phyloP scores from a whole-genome alignment of 208 protist species.

The Strigomonas culicis region DNA sequence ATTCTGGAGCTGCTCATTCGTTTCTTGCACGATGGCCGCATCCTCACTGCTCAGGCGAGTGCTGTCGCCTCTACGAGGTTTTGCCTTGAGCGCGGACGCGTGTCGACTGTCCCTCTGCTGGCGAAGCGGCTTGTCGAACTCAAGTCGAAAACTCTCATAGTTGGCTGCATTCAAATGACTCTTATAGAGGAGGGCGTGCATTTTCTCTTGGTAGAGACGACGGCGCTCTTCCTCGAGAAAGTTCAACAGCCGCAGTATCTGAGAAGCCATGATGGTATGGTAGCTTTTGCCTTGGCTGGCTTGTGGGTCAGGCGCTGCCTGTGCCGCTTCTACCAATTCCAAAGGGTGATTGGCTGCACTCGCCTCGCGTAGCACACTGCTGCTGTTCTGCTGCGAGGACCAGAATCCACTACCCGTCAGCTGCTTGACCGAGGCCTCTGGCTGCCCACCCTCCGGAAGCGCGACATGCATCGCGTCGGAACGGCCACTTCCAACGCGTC shows the following conservation, averaged over 20 bases:
- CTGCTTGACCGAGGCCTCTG: background rate
- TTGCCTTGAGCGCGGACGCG: constrained; percentile 6
- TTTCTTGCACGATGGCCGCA: constrained; percentile 11
- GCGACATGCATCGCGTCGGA: too few species aligned
- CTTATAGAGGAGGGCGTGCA: background rate
- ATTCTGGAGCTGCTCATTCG: constrained; percentile 16
- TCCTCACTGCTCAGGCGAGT: background rate
- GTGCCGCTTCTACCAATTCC: too few species aligned
- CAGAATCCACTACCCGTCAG: background rate
- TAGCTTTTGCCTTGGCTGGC: background rate
- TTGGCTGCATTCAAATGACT: background rate
- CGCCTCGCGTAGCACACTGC: background rate
- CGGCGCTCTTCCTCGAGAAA: constrained; percentile 45
- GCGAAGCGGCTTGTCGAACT: constrained; percentile 17
- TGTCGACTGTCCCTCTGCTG: background rate
- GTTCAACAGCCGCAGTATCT: constrained; percentile 31
- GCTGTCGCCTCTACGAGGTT: background rate
- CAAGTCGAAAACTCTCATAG: constrained; percentile 6
- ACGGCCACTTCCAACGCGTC: too few species aligned
- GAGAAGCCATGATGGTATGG: background rate
- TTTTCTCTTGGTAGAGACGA: constrained; percentile 25
- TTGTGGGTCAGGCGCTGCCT: too few species aligned
- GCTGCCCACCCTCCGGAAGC: background rate
- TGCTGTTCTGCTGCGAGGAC: background rate
- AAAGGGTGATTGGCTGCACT: background rate